Evolutionary conservation across 495 filamentous ascomycete species (phyloP), one percentile per base, ranked within the genome.

Genomic region (Echria macrotheca): DNA sequence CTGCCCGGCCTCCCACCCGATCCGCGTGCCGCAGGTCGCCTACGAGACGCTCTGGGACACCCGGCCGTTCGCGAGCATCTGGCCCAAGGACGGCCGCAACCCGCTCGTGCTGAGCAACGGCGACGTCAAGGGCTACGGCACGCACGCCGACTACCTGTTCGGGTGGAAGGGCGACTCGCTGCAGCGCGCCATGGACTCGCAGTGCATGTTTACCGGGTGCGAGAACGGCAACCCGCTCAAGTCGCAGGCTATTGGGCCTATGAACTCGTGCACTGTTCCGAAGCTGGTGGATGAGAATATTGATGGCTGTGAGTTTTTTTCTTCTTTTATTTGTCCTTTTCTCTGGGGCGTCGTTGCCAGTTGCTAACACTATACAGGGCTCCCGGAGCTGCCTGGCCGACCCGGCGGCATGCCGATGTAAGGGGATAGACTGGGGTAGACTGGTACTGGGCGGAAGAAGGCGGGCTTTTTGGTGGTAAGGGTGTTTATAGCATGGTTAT

Each of bases 41-140:
- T 76, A 72, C 62, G 74, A 77, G 54, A 72, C 73, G 5, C 68
- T 74, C 48, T 77, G 73, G 72, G 70, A 76, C 55, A 73, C 73
- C 4, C 68, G 69, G 49, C 55, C 65, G 50, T 76, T 75, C 61
- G 65, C 68, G 59, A 58, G 46, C 60, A 51, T 72, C 60, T 76
- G 74, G 70, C 72, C 73, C 15, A 52, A 60, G 4, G 71, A 69
- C 24, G 63, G 67, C 8, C 59, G 64, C 6, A 66, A 76, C 41
- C 74, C 74, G 11, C 75, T 77, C 52, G 71, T 76, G 17, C 44
- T 64, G 18, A 52, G 47, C 53, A 57, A 50, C 33, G 54, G 56
- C 41, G 59, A 60, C 56, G 17, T 14, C 38, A 44, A 55, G 33
- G 35, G 46, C 33, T 48, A 39, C 46, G 32, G n/a, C 4, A 48